Evolutionary conservation across 305 asterid genomes (phyloP).

Genomic region (Fraxinus floribunda): DNA sequence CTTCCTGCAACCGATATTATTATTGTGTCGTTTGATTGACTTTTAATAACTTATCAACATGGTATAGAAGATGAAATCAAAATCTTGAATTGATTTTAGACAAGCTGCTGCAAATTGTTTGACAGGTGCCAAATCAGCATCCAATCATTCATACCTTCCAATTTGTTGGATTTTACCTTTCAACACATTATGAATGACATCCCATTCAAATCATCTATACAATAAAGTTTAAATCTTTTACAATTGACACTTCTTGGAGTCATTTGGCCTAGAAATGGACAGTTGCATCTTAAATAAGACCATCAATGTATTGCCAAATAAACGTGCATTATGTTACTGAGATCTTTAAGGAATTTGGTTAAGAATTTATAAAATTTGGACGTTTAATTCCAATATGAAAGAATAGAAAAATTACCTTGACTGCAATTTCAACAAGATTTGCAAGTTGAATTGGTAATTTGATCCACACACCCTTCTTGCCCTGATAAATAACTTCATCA

Average conservation of each 20-base stretch:
- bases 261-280: background rate
- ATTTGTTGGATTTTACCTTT: background rate
- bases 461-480: constrained; percentile 85
- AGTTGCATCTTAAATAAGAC: background rate
- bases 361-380: background rate
- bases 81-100: constrained; percentile 5
- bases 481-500: constrained; percentile 42
- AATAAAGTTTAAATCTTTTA: background rate
- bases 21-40: constrained; percentile 4
- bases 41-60: constrained; percentile 9
- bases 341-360: background rate
- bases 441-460: constrained; percentile 59
- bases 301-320: background rate
- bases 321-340: background rate
- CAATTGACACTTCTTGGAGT: background rate
- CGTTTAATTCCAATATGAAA: background rate
- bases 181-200: background rate
- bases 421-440: constrained; percentile 66
- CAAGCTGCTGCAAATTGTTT: background rate
- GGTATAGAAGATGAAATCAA: background rate
- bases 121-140: constrained; percentile 2
- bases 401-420: constrained; percentile 46
- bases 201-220: background rate
- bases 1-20: constrained; percentile 50
- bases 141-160: background rate